A percentile compares a stretch with the other conserved stretches of the same genome.
These are phyloP conservation scores for Clarireedia monteithiana DNA, from an alignment of 2,329 filamentous ascomycete genomes.

Conservation along the genomic window DNA sequence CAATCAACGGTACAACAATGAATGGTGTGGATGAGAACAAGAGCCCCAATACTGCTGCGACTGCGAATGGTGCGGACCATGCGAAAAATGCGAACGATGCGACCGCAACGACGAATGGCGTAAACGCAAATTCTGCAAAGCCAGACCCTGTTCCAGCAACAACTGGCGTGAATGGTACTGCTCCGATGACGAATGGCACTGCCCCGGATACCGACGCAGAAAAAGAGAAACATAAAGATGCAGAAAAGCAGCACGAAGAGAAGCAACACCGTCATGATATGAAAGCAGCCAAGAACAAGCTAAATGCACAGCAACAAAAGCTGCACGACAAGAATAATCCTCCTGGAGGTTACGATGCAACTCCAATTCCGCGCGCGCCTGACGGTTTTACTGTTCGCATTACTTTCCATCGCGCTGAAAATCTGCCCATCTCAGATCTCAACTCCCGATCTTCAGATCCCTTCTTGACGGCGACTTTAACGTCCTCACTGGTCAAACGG, in stretches of 20 bases:
- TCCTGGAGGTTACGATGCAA: slow-evolving; percentile 67
- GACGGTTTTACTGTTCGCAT: slow-evolving; percentile 80
- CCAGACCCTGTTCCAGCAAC: not conserved
- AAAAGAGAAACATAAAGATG: not conserved
- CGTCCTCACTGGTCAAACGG: slow-evolving; percentile 54
- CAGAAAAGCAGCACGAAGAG: not conserved
- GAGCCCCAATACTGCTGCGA: not conserved
- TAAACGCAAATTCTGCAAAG: not conserved
- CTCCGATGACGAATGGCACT: not conserved
- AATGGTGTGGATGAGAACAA: not conserved
- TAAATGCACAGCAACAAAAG: slow-evolving; percentile 26
- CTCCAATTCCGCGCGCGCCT: slow-evolving; percentile 65
- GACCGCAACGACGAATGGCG: not conserved
- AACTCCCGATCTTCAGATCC: slow-evolving; percentile 74
- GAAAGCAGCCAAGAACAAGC: slow-evolving; percentile 23
- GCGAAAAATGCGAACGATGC: not conserved
- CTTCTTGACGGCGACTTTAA: slow-evolving; percentile 70
- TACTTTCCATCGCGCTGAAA: slow-evolving; percentile 71
- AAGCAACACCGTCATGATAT: slow-evolving; percentile 4
- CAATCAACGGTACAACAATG: not conserved
- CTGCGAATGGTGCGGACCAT: not conserved
- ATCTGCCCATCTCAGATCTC: slow-evolving; percentile 78
- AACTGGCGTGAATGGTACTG: not conserved
- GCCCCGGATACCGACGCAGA: not conserved
- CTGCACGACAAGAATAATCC: slow-evolving; percentile 26